Evolutionary conservation across 306 rosid species (phyloP).

Genomic region (Abrus precatorius): DNA sequence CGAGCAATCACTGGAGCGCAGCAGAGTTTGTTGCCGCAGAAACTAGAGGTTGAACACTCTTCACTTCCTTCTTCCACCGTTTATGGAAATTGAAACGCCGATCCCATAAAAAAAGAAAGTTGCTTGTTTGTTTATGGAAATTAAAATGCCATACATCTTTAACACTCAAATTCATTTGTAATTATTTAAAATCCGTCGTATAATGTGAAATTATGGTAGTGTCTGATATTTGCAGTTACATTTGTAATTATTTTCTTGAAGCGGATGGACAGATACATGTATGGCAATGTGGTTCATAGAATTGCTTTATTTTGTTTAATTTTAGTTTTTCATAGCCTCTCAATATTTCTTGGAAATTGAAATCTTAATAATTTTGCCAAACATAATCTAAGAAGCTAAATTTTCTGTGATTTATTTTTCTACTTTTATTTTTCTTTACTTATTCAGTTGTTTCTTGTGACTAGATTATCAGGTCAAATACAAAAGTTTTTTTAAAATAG

Average conservation of each 20-base stretch:
- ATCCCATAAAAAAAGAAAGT: not conserved
- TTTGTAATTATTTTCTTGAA: slow-evolving; percentile 57
- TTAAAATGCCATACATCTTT: too few species aligned
- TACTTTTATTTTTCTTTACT: not conserved
- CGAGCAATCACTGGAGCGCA: slow-evolving; percentile 79
- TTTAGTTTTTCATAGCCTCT: slow-evolving; percentile 16
- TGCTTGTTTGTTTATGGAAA: too few species aligned
- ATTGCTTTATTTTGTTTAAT: slow-evolving; percentile 2
- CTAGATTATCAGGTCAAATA: slow-evolving; percentile 54
- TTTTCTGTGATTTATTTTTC: not conserved
- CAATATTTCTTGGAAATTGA: not conserved
- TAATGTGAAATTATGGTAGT: too few species aligned
- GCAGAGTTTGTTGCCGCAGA: slow-evolving; percentile 73
- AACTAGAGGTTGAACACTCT: slow-evolving; percentile 60
- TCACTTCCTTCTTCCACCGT: not conserved
- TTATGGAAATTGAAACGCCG: too few species aligned
- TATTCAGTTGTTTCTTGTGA: not conserved
- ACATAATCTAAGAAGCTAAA: slow-evolving; percentile 1
- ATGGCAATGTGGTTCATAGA: slow-evolving; percentile 37
- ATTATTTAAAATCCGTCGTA: too few species aligned
- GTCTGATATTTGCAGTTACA: not conserved
- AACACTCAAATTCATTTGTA: too few species aligned
- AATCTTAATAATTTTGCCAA: not conserved
- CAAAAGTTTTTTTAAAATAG: slow-evolving; percentile 17
- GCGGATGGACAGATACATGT: slow-evolving; percentile 53